Evolutionary conservation across 2,329 filamentous ascomycete genomes (phyloP), one percentile per base, ranked within the genome.

Genomic region (Apiospora marii): DNA sequence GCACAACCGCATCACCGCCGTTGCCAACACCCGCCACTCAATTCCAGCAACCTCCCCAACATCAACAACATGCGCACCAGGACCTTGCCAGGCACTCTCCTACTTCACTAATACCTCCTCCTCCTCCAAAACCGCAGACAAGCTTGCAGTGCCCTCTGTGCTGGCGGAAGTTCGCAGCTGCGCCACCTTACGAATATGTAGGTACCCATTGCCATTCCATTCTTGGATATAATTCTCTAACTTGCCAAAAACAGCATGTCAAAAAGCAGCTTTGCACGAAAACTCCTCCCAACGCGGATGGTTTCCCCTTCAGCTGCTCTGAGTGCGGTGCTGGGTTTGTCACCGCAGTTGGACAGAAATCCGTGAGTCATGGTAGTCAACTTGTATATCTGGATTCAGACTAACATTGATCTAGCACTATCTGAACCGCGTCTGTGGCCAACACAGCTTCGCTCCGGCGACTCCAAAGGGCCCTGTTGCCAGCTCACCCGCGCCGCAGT

Each of bases 241-340:
- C n/a, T 19, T 69, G 24, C 67, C 44, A 67, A 67, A 72, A 85
- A 80, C 84, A 85, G 80, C 84, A 85, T 71, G 73, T 80, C 8
- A 78, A 78, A 58, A 82, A 81, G 58, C 77, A 79, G 27, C 48
- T 84, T 0, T 85, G 84, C 73, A 77, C 76, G 2, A 79, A 76
- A 69, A 72, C 70, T 12, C 76, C 78, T 0, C 74, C 74, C 0
- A 73, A 71, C 7, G 48, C 76, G 0, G 69, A 75, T 3, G 80
- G 81, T 0, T 82, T 80, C 73, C 81, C 78, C n/a, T 84, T 82
- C 27, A 76, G 80, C 0, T 90, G 88, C 70, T 73, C 80, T 1
- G 80, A 83, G 68, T 90, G 87, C 67, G 86, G 86, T 37, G 80
- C 83, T 58, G 80, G 81, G 1, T 89, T 90, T 64, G 79, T 78